Evolutionary conservation across 2,329 filamentous ascomycete genomes (phyloP).

Genomic region (Raffaelea albimanens): DNA sequence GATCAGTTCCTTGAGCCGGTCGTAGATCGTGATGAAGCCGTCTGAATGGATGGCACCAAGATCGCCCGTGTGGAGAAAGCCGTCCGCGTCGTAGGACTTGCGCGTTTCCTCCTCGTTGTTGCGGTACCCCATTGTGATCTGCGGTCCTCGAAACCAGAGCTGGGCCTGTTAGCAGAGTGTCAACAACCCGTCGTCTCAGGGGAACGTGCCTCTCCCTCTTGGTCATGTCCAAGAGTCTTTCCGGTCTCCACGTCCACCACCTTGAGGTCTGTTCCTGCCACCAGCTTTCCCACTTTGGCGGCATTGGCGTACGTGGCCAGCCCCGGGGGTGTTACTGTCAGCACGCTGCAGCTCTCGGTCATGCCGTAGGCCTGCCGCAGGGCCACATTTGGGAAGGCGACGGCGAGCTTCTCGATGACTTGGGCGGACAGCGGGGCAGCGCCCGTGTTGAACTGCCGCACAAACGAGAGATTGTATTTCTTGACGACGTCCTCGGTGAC

Average conservation of each 20-base stretch:
- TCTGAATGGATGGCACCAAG: conserved; percentile 44
- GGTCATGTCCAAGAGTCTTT: conserved; percentile 37
- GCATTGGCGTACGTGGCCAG: conserved; percentile 49
- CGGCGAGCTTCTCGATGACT: conserved; percentile 44
- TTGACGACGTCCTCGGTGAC: conserved; percentile 44
- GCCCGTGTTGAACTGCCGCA: conserved; percentile 48
- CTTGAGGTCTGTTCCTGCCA: conserved; percentile 50
- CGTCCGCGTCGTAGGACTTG: conserved; percentile 44
- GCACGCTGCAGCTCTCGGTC: conserved; percentile 56
- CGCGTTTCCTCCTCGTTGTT: conserved; percentile 30
- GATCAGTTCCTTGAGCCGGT: conserved; percentile 60
- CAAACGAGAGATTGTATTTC: conserved; percentile 45
- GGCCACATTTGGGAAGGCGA: conserved; percentile 47
- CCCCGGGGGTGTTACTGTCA: conserved; percentile 49
- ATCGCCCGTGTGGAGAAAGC: conserved; percentile 50
- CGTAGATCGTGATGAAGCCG: conserved; percentile 47
- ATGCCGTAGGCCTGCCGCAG: conserved; percentile 62
- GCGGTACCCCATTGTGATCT: conserved; percentile 40
- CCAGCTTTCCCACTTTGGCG: conserved; percentile 43
- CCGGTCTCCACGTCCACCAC: conserved; percentile 45
- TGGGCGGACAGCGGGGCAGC: conserved; percentile 49
- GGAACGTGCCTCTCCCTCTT: conserved; percentile 32
- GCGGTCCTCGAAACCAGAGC: conserved; percentile 31
- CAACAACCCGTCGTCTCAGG: conserved; percentile 15
- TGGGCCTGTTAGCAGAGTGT: background rate